These are phyloP conservation scores for Nannizziopsis arthrosporioides DNA, from an alignment of 2,329 filamentous ascomycete genomes.

Conservation along the genomic window DNA sequence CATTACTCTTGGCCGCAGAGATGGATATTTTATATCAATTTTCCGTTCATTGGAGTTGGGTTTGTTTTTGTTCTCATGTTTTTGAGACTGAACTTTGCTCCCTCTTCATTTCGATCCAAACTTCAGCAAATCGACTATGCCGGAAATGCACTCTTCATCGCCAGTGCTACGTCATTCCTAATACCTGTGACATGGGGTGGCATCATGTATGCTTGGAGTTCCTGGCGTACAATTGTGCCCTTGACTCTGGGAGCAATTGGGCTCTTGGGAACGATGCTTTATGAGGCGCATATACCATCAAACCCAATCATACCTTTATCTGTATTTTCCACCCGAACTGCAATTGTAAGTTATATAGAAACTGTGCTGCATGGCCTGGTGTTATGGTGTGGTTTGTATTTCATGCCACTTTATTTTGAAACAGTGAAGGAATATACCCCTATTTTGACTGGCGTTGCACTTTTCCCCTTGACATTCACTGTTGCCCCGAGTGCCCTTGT, in stretches of 20 bases:
- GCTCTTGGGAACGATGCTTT: conserved; percentile 43
- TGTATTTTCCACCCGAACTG: conserved; percentile 36
- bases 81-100: conserved; percentile 40
- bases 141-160: conserved; percentile 52
- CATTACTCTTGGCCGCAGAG: conserved; percentile 29
- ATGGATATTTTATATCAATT: conserved; percentile 56
- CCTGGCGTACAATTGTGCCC: conserved; percentile 51
- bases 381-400: conserved; percentile 46
- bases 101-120: conserved; percentile 38
- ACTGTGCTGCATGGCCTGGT: conserved; percentile 46
- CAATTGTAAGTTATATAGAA: conserved; percentile 40
- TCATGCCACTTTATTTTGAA: conserved; percentile 37
- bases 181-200: conserved; percentile 55
- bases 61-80: conserved; percentile 41
- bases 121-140: conserved; percentile 50
- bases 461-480: conserved; percentile 51
- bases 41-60: conserved; percentile 45
- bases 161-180: conserved; percentile 46
- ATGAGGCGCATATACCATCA: conserved; percentile 41
- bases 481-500: conserved; percentile 50
- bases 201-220: conserved; percentile 53
- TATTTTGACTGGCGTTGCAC: conserved; percentile 44
- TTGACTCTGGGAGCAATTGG: conserved; percentile 45
- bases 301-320: conserved; percentile 40
- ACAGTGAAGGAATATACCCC: conserved; percentile 43